A percentile compares a stretch with the other conserved stretches of the same genome.
These are phyloP conservation scores for Parasitella parasitica DNA, from an alignment of 371 early-diverging fungal species.

Conservation along the genomic window DNA sequence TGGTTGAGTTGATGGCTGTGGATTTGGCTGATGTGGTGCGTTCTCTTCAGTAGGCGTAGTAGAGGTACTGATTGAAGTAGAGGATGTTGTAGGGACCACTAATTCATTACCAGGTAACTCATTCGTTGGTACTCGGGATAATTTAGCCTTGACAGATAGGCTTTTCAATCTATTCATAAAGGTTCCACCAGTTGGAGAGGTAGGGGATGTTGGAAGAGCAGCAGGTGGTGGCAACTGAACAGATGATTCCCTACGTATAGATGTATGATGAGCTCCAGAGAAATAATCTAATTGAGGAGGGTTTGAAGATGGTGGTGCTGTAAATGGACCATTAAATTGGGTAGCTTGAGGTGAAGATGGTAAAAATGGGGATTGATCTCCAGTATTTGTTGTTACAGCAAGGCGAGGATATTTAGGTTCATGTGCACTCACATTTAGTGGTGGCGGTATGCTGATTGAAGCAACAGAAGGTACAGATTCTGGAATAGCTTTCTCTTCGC, in stretches of 20 bases:
- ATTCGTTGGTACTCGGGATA: conserved; percentile 42
- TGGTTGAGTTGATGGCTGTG: background rate
- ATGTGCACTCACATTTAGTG: background rate
- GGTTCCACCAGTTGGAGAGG: conserved; percentile 34
- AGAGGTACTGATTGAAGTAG: background rate
- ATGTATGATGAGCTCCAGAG: conserved; percentile 39
- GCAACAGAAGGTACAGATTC: conserved; percentile 1
- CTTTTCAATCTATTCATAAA: conserved; percentile 59
- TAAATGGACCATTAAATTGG: conserved; percentile 36
- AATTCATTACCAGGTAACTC: conserved; percentile 18
- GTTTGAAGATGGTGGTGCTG: conserved; percentile 42
- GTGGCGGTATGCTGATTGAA: conserved; percentile 6
- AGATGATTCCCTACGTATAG: conserved; percentile 22
- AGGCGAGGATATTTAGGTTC: conserved; percentile 24
- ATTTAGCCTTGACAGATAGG: conserved; percentile 52
- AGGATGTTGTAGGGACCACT: background rate
- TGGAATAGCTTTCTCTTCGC: background rate
- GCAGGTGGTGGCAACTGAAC: conserved; percentile 44
- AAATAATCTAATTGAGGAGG: conserved; percentile 45
- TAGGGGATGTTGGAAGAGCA: conserved; percentile 40
- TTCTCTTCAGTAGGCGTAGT: background rate
- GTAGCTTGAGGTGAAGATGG: conserved; percentile 21
- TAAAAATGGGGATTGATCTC: conserved; percentile 16
- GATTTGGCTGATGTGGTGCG: background rate
- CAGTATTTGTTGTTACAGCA: conserved; percentile 29